These are phyloP conservation scores for Phanerochaete carnosa DNA, from an alignment of 768 basidiomycete species.

Conservation along the genomic window DNA sequence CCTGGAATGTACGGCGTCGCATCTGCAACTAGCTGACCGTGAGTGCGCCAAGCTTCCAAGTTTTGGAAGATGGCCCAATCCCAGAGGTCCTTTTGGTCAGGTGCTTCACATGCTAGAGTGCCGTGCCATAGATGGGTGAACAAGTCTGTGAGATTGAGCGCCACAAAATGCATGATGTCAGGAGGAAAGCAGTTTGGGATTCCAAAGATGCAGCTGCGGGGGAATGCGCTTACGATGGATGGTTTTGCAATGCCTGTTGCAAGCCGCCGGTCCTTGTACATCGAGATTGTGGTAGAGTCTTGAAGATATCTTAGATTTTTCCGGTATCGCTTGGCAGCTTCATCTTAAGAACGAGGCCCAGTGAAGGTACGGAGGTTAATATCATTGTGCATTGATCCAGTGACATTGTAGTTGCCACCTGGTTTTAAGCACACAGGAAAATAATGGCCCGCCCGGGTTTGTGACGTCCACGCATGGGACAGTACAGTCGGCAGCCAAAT, in stretches of 20 bases:
- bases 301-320: background rate
- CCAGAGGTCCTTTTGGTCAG: conserved; percentile 27
- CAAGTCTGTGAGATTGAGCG: conserved; percentile 36
- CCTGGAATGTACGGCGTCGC: conserved; percentile 32
- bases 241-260: conserved; percentile 35
- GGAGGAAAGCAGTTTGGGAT: conserved; percentile 29
- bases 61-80: conserved; percentile 25
- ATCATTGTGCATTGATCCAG: conserved; percentile 29
- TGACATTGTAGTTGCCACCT: conserved; percentile 11
- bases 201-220: conserved; percentile 12
- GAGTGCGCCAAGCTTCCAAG: conserved; percentile 28
- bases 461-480: conserved; percentile 24
- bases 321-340: background rate
- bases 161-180: conserved; percentile 38
- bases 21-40: conserved; percentile 31
- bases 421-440: conserved; percentile 32
- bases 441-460: conserved; percentile 27
- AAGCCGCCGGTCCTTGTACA: conserved; percentile 26
- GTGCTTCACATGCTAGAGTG: conserved; percentile 16
- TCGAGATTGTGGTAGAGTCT: background rate
- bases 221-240: conserved; percentile 30
- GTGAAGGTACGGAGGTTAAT: conserved; percentile 16
- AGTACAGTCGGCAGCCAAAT: conserved; percentile 34
- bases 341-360: background rate
- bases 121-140: conserved; percentile 31